Evolutionary conservation across 176 grass and related monocot genomes (phyloP), one percentile per base, ranked within the genome.

Genomic region (Cocos nucifera): DNA sequence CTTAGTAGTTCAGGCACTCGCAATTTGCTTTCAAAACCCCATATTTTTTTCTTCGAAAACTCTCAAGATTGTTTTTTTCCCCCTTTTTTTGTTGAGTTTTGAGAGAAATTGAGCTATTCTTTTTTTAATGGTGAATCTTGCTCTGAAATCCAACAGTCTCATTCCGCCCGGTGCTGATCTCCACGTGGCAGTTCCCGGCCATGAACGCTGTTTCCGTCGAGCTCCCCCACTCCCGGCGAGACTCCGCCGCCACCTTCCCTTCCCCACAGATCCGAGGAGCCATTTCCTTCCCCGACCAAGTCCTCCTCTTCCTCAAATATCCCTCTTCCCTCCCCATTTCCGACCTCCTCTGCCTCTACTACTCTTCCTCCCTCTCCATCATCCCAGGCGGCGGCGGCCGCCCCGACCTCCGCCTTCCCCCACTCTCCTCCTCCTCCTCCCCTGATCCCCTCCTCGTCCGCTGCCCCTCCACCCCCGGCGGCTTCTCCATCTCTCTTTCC

Each of bases 141-240:
- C 59, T 17, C n/a, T 73, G 18, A 21, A 39, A 15, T 27, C 62
- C 10, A 0, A 76, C 86, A 89, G 86, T 76, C 19, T 75, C 88
- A 21, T 90, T 84, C 73, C 80, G 79, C 19, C 92, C 92, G 9
- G 92, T 82, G 50, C 75, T 90, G 48, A 80, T 74, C 26, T 78
- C 83, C 0, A 65, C 78, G 1, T 88, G 93, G 84, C 93, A 88
- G 6, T 78, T 52, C 6, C 63, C 73, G 14, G 81, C 75, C 44
- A 67, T 90, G 75, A 89, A 75, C 4, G 75, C 78, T 39, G 58
- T 92, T 27, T 91, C 76, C 3, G 54, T 56, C 2, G 81, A 89
- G 48, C 53, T 49, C 17, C 51, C 60, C 17, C 17, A 25, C 67
- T 28, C 49, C 53, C 49, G 54, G 21, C 57, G 21, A 39, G 62